Base-by-base conservation (phyloP, 1,139 yeast species). In the Geotrichum bryndzae region DNA sequence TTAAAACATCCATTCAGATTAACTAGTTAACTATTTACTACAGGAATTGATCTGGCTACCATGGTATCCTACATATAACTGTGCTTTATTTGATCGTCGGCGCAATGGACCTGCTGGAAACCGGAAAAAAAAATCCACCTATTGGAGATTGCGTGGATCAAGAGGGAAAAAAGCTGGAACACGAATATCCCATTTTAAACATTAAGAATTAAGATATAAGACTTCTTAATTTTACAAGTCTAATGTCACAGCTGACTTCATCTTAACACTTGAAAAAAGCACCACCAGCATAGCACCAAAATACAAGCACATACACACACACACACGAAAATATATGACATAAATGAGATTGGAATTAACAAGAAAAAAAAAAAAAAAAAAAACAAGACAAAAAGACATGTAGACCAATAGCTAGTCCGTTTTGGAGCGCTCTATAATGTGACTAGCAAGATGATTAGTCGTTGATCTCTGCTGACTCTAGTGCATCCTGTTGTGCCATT, bases 401-500 rank as follows among this genome's bases (percentile, higher is more conserved):
- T 35, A 41, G 22, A 18, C 48, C 18, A 41, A 41, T n/a, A 41
- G 48, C 48, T 41, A 41, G 48, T 41, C 46, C 22, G 48, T 41
- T 41, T 8, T 8, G 48, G 8, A 41, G n/a, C n/a, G 48, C 25
- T 41, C 48, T 41, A 41, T 41, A n/a, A 15, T 7, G n/a, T n/a
- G n/a, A 41, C 22, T 41, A 41, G 18, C 52, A 50, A 29, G 33
- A 23, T 23, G 62, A 18, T 75, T 73, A 51, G 72, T 76, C 78
- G 59, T 75, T 78, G 67, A 82, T 82, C 68, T 87, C 92, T 72
- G 84, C 84, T 52, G 81, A 78, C 71, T 87, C 94, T 68, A 87
- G 75, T 58, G 86, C 86, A 69, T 89, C 95, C 78, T 91, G 96
- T 65, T 89, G 90, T 2, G 84, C 82, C 4, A 94, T 88, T 60